Percentiles rank a stretch among this genome's conserved stretches.
Evolutionary conservation across 169 alveolate species (phyloP).

Genomic region (Cryptosporidium xiaoi): DNA sequence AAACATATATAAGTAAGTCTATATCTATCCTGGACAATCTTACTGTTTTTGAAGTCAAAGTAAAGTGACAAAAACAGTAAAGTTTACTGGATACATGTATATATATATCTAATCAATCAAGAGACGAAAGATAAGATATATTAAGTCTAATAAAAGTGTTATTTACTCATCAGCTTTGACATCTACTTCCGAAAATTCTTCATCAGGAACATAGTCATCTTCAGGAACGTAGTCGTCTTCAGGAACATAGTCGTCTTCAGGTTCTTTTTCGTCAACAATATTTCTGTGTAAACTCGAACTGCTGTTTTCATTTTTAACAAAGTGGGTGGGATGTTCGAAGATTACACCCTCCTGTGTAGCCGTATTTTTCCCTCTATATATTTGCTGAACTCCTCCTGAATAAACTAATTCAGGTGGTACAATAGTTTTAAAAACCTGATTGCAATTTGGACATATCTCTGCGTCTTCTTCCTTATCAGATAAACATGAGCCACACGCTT

Average conservation of each 20-base stretch:
- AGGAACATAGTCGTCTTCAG: neutral
- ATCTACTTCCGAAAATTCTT: constrained; percentile 55
- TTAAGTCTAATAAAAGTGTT: no score
- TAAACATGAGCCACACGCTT: constrained; percentile 70
- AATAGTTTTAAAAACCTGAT: constrained; percentile 55
- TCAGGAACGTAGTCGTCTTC: neutral
- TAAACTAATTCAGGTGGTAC: constrained; percentile 69
- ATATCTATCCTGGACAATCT: no score
- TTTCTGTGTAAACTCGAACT: constrained; percentile 10
- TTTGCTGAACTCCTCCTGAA: constrained; percentile 65
- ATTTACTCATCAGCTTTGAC: constrained; percentile 19
- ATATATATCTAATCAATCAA: no score
- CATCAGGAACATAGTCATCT: constrained; percentile 56
- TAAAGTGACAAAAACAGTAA: no score
- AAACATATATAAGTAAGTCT: no score
- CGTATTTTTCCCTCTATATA: constrained; percentile 56
- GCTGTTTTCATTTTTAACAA: constrained; percentile 29
- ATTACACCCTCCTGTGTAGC: constrained; percentile 65
- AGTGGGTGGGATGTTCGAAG: constrained; percentile 70
- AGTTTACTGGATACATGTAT: no score
- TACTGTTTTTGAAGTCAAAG: no score
- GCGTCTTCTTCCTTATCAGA: constrained; percentile 67
- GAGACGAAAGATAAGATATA: no score
- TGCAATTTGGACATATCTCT: constrained; percentile 60
- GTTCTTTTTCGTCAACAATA: neutral